Evolutionary conservation across 2,329 filamentous ascomycete genomes (phyloP), one percentile per base, ranked within the genome.

Genomic region (Microsporum audouinii): DNA sequence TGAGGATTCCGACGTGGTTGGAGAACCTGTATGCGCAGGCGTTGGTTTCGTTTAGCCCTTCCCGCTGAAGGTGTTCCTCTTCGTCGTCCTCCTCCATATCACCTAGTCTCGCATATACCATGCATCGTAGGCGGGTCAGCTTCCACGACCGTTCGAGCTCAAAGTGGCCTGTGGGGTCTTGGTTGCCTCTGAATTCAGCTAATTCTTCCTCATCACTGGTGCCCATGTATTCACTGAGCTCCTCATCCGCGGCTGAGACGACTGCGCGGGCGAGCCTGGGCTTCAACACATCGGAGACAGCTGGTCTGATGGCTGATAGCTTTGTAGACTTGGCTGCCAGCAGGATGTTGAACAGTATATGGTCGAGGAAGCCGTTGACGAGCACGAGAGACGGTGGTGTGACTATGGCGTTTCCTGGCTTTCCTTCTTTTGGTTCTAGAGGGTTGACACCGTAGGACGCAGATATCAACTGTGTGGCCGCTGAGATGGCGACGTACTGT

Each of bases 31-130:
- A 77, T 62, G 86, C 84, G 2, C 58, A 45, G 81, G 53, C 77
- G 59, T 80, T 79, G 56, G 80, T 77, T 41, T 84, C 82, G 47
- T 78, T 76, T 72, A 92, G 79, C 45, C 88, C 83, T 61, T 94
- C 90, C 68, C 90, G 85, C 65, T 91, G 85, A 71, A 95, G 88
- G 69, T 89, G 89, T 58, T 86, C 84, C 70, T 96, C 92, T 73
- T 97, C 94, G 66, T 99, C 94, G 66, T 97, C 91, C 75, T 99
- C 94, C 73, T 99, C 95, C 82, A 99, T 86, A 70, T 99, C 92
- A 51, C 94, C 94, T 5, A 99, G 79, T 6, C 94, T 91, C 6
- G 91, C 97, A 72, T 97, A 97, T 27, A 99, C 92, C 94, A 99
- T 99, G 73, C 94, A 96, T 63, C 94, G 85, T 68, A 99, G 77